These are phyloP conservation scores for Scedosporium apiospermum DNA, from an alignment of 2,329 filamentous ascomycete species.

Conservation along the genomic window DNA sequence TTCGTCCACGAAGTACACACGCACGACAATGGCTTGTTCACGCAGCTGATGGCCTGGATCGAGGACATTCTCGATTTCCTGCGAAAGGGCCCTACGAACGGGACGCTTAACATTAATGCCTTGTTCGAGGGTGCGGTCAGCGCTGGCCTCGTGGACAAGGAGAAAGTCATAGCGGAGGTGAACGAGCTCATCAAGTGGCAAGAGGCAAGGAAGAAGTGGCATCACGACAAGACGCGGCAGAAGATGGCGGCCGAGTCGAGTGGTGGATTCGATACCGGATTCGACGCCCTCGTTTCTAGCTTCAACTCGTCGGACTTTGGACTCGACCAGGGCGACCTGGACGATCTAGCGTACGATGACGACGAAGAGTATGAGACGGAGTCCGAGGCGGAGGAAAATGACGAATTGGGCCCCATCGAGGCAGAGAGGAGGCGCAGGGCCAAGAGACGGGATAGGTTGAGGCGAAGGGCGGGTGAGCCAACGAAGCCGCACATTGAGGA, in stretches of 20 bases:
- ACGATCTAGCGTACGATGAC: constrained; percentile 77
- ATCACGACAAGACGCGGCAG: constrained; percentile 92
- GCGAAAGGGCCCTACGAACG: constrained; percentile 73
- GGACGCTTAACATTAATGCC: constrained; percentile 88
- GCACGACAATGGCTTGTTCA: constrained; percentile 94
- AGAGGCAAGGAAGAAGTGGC: constrained; percentile 93
- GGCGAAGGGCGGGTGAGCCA: constrained; percentile 74
- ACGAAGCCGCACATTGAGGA: constrained; percentile 70
- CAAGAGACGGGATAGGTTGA: constrained; percentile 69
- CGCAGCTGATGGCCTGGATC: constrained; percentile 93
- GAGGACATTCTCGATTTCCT: constrained; percentile 93
- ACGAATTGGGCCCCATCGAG: constrained; percentile 77
- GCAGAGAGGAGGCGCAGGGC: constrained; percentile 72
- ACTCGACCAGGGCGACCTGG: constrained; percentile 73
- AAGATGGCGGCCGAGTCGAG: constrained; percentile 85
- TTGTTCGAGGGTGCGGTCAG: constrained; percentile 74
- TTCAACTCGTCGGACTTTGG: constrained; percentile 86
- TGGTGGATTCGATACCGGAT: constrained; percentile 32
- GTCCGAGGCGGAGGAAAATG: constrained; percentile 60
- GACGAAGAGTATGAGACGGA: constrained; percentile 45
- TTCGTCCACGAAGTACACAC: constrained; percentile 97
- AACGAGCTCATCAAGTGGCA: constrained; percentile 87
- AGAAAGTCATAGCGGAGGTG: constrained; percentile 68
- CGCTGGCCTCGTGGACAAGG: constrained; percentile 57
- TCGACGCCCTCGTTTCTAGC: constrained; percentile 39